A percentile compares a stretch with the other conserved stretches of the same genome.
Evolutionary conservation across 2,329 filamentous ascomycete species (phyloP).

Genomic region (Ophiocordyceps camponoti-floridani): DNA sequence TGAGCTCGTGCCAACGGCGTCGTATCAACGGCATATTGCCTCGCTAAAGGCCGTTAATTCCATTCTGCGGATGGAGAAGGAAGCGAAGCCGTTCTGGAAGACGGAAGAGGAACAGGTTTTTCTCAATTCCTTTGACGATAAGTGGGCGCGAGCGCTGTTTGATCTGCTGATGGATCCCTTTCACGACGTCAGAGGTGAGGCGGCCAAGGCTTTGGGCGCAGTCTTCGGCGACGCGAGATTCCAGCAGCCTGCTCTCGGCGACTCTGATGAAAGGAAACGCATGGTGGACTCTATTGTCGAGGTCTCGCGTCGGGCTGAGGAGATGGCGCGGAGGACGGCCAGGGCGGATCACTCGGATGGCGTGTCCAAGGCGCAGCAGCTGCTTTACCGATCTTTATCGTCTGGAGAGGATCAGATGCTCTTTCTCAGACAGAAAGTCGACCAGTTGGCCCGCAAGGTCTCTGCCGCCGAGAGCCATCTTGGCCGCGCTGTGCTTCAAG

Average conservation of each 20-base stretch:
- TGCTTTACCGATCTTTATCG: conserved; percentile 39
- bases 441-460: conserved; percentile 47
- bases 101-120: conserved; percentile 20
- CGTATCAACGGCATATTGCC: conserved; percentile 79
- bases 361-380: conserved; percentile 56
- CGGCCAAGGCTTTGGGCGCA: conserved; percentile 29
- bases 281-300: conserved; percentile 18
- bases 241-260: conserved; percentile 7
- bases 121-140: conserved; percentile 24
- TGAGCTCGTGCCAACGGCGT: conserved; percentile 64
- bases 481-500: conserved; percentile 44
- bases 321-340: conserved; percentile 49
- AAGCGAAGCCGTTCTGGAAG: conserved; percentile 23
- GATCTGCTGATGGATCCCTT: conserved; percentile 81
- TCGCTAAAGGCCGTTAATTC: conserved; percentile 53
- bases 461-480: conserved; percentile 45
- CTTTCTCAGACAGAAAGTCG: conserved; percentile 40
- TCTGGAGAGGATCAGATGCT: conserved; percentile 20
- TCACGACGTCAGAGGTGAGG: conserved; percentile 62
- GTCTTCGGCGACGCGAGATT: conserved; percentile 24
- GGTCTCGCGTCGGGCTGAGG: conserved; percentile 34
- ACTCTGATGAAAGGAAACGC: conserved; percentile 2
- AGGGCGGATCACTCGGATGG: conserved; percentile 88
- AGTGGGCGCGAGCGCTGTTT: conserved; percentile 45
- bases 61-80: conserved; percentile 53